Percentiles rank a stretch among this genome's conserved stretches.
Conservation (phyloP, 805 yeast genomes). For the Metschnikowia sp. region DNA sequence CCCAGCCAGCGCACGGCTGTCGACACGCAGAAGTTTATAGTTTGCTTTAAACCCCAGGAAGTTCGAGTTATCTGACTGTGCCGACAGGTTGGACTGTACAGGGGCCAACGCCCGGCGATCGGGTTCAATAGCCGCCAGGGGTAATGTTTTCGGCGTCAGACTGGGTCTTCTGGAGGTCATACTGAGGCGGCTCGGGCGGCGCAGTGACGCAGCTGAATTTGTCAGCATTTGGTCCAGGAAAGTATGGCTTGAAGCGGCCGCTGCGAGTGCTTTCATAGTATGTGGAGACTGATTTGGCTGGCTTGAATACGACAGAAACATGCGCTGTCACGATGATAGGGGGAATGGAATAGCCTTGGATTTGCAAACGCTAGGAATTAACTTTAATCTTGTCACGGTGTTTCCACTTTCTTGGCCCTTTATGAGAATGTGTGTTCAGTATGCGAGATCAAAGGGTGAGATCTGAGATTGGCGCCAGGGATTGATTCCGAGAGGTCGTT, state of each 20-base stretch:
- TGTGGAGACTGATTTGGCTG: too few relatives aligned
- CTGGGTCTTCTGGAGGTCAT: background rate
- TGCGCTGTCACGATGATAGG: too few relatives aligned
- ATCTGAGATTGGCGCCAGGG: too few relatives aligned
- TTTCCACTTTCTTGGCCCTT: too few relatives aligned
- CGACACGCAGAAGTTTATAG: constrained; percentile 26
- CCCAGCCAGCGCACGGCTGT: constrained; percentile 22
- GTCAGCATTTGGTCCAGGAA: background rate
- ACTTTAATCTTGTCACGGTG: too few relatives aligned
- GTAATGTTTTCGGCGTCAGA: background rate
- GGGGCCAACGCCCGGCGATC: background rate
- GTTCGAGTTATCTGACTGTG: background rate
- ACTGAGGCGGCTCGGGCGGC: background rate
- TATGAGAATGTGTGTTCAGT: too few relatives aligned
- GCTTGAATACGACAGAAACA: too few relatives aligned
- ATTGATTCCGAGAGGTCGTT: too few relatives aligned
- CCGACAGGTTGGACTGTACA: background rate
- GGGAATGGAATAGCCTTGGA: too few relatives aligned
- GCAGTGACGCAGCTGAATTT: background rate
- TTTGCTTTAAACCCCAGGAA: constrained; percentile 11
- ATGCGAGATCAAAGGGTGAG: too few relatives aligned
- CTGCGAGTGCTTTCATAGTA: background rate
- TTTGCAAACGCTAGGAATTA: too few relatives aligned
- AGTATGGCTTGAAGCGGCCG: background rate
- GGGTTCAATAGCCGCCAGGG: background rate